phyloP scores from a whole-genome alignment of 192 early-diverging fungal species.

The Podila minutissima region DNA sequence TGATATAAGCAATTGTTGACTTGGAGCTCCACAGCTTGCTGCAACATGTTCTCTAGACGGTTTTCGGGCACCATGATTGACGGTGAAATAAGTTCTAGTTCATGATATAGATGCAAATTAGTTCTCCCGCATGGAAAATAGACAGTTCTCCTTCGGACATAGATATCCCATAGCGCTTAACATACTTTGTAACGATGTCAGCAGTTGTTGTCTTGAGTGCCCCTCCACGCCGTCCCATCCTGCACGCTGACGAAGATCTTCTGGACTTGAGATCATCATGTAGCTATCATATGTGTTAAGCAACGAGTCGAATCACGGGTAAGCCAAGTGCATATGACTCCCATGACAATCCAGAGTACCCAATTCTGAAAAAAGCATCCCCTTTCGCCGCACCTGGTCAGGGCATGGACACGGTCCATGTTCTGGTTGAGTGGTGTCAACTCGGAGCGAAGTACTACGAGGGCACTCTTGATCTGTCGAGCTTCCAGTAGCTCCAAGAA shows the following conservation, averaged over 20 bases:
- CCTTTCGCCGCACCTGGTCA: constrained; percentile 71
- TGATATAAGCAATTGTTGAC: constrained; percentile 87
- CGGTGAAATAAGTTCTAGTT: constrained; percentile 76
- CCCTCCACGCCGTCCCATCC: constrained; percentile 86
- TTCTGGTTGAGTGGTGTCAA: constrained; percentile 77
- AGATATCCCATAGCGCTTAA: background rate
- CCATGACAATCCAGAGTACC: constrained; percentile 10
- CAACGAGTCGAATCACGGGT: too few species aligned
- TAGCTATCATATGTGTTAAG: constrained; percentile 53
- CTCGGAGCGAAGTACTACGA: constrained; percentile 83
- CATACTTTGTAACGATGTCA: constrained; percentile 75
- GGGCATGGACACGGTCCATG: constrained; percentile 72
- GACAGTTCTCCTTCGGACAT: background rate
- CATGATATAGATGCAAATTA: background rate
- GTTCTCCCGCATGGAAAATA: background rate
- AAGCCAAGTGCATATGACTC: background rate
- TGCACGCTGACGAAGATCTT: constrained; percentile 73
- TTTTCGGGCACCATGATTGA: constrained; percentile 88
- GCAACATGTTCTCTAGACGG: constrained; percentile 84
- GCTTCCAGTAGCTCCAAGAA: constrained; percentile 89
- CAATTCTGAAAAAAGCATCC: constrained; percentile 17
- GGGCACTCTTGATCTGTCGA: constrained; percentile 73
- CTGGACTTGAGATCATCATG: constrained; percentile 74
- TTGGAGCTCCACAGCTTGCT: constrained; percentile 84
- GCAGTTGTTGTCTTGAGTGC: constrained; percentile 68